Conservation (phyloP, 108 stramenopile species). For the Hondaea fermentalgiana region DNA sequence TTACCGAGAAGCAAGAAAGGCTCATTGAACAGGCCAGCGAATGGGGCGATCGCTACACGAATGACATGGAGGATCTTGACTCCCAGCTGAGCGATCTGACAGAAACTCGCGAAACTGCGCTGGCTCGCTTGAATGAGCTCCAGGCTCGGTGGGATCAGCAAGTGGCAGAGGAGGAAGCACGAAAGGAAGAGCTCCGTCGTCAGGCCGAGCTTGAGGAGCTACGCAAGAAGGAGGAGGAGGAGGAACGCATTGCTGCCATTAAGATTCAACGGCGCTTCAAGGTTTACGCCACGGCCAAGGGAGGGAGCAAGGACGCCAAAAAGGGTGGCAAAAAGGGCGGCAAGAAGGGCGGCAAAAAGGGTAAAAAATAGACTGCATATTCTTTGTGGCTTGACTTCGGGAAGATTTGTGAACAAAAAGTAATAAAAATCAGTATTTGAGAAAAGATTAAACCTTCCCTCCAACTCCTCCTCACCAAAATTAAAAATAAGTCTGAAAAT, state of each 20-base stretch:
- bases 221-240: neutral
- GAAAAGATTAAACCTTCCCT: too few species aligned
- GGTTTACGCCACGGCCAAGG: neutral
- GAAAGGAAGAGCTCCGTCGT: neutral
- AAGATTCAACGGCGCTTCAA: neutral
- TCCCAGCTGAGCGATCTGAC: conserved; percentile 21
- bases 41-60: conserved; percentile 35
- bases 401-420: neutral
- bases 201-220: neutral
- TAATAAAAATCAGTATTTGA: neutral
- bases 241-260: neutral
- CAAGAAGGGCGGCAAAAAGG: neutral
- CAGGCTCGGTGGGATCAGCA: conserved; percentile 4
- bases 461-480: too few species aligned
- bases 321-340: neutral
- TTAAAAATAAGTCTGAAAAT: too few species aligned
- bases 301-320: neutral
- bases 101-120: conserved; percentile 32
- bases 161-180: neutral
- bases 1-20: conserved; percentile 34
- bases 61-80: conserved; percentile 43
- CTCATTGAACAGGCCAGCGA: conserved; percentile 25
- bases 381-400: neutral
- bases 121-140: conserved; percentile 22
- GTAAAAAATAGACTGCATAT: neutral